Evolutionary conservation across 2,329 filamentous ascomycete species (phyloP), one percentile per base, ranked within the genome.

Genomic region (Blastomyces emzantsi): DNA sequence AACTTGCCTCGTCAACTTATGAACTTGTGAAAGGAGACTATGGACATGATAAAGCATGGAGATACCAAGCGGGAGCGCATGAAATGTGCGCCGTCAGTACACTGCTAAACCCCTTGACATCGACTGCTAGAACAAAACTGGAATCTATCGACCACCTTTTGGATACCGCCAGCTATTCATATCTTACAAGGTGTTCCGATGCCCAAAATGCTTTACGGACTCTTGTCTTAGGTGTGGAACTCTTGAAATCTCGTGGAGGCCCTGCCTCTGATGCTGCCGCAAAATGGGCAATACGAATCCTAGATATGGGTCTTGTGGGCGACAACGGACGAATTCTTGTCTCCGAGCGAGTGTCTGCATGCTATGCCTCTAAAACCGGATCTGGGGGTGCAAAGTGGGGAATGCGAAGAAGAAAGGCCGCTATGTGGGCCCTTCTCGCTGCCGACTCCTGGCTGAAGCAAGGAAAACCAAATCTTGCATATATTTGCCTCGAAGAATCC

Each of bases 31-130:
- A 91, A 62, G 85, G 87, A 8, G 95, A 99, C 74, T 99, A 93
- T 74, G 87, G 86, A 72, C 94, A 94, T 73, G 92, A 97, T 73
- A 97, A 97, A 75, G 95, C 94, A 0, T 99, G 94, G 94, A 90
- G 86, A 70, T 90, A 97, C 72, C 91, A 97, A 73, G 94, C 94
- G 0, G 93, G 90, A 3, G 89, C 90, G 1, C 93, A 96, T 74
- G 94, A 99, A 79, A 97, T 99, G 93, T 88, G 90, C 39, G 92
- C 90, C 5, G 79, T 97, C 15, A 90, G 90, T 70, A 85, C 90
- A 51, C 83, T 99, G 43, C 82, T 99, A 65, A 87, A 88, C 70
- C 87, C 90, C 0, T 85, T 89, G 65, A 83, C 83, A 19, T 80
- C 89, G 66, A 87, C 86, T 1, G 86, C 88, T 17, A 96, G 92